Conservation (phyloP, 139 green algal species). For the Trebouxia sp. region DNA sequence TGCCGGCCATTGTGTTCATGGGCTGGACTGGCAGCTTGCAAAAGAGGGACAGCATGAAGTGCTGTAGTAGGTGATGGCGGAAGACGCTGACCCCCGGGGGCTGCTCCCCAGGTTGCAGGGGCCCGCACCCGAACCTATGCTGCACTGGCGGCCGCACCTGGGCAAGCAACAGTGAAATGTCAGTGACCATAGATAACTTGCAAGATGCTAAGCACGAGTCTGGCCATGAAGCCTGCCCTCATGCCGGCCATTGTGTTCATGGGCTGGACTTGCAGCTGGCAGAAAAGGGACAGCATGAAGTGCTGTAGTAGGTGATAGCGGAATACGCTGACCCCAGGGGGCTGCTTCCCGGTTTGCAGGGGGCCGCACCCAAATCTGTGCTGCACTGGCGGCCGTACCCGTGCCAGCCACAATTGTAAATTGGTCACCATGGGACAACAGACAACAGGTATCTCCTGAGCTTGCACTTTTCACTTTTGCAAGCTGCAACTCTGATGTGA, state of each 20-base stretch:
- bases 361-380: conserved; percentile 74
- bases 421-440: too few species aligned
- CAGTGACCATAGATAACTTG: too few species aligned
- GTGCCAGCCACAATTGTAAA: not conserved
- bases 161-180: not conserved
- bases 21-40: conserved; percentile 91
- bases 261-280: conserved; percentile 89
- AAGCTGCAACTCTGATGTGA: too few species aligned
- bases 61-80: conserved; percentile 92
- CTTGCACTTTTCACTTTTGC: too few species aligned
- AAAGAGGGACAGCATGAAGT: conserved; percentile 95
- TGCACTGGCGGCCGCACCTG: conserved; percentile 86
- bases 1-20: conserved; percentile 72
- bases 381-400: conserved; percentile 86
- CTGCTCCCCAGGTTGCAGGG: conserved; percentile 35
- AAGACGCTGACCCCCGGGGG: conserved; percentile 79
- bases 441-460: too few species aligned
- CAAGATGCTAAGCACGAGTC: too few species aligned
- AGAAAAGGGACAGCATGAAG: conserved; percentile 95
- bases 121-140: conserved; percentile 76
- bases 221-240: conserved; percentile 48
- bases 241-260: conserved; percentile 79
- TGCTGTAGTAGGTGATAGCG: conserved; percentile 93
- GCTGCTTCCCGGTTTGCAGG: conserved; percentile 34
- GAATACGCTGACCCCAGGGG: conserved; percentile 80